phyloP scores from a whole-genome alignment of 208 protist species.

The Vickermania spadyakhi region DNA sequence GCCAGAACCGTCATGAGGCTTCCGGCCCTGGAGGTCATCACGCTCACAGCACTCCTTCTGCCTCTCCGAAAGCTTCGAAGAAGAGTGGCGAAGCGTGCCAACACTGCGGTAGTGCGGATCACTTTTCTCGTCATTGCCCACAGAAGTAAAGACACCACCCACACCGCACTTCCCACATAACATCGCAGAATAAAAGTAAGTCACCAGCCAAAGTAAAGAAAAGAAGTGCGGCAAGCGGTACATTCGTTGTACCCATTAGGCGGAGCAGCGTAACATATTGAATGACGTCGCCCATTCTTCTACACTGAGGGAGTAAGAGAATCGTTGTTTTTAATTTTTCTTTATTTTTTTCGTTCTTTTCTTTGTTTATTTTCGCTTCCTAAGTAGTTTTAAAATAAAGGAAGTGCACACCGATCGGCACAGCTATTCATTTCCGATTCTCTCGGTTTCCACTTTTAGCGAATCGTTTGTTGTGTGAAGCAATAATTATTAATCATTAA shows the following conservation, averaged over 20 bases:
- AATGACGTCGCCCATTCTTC: neutral
- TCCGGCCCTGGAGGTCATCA: neutral
- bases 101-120: constrained; percentile 51
- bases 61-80: constrained; percentile 4
- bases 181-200: neutral
- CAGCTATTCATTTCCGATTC: neutral
- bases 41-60: neutral
- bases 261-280: neutral
- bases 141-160: constrained; percentile 17
- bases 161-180: neutral
- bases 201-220: too few relatives aligned
- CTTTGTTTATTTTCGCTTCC: too few relatives aligned
- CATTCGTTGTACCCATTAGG: neutral
- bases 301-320: too few relatives aligned
- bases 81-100: constrained; percentile 69
- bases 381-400: too few relatives aligned
- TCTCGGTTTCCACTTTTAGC: neutral
- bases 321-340: too few relatives aligned
- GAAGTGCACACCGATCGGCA: too few relatives aligned
- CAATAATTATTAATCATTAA: too few relatives aligned
- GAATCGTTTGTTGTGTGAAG: neutral
- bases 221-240: neutral
- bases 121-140: constrained; percentile 72
- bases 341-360: too few relatives aligned
- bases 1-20: too few relatives aligned